These are phyloP conservation scores for Talinum fruticosum DNA, from an alignment of 148 eudicot genomes.

Conservation along the genomic window DNA sequence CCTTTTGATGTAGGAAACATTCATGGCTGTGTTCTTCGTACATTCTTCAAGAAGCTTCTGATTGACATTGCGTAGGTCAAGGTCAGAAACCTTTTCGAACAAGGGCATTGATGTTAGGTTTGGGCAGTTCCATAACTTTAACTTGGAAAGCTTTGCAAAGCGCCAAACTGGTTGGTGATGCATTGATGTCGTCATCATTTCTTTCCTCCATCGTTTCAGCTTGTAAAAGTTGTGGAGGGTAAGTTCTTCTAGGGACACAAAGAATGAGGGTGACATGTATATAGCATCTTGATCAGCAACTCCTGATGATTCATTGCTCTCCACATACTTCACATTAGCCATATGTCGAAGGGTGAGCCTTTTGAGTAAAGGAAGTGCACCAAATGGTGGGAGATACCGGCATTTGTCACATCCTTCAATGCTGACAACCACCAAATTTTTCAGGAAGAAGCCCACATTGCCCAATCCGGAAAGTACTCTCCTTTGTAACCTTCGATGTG, in stretches of 20 bases:
- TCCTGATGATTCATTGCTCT: background rate
- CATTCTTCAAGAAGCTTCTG: slow-evolving; percentile 24
- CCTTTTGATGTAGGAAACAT: no score
- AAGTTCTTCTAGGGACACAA: slow-evolving; percentile 22
- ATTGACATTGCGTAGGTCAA: slow-evolving; percentile 25
- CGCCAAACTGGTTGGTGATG: background rate
- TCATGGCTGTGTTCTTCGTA: slow-evolving; percentile 4
- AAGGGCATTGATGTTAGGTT: slow-evolving; percentile 26
- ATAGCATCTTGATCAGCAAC: background rate
- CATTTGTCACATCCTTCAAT: slow-evolving; percentile 32
- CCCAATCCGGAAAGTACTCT: slow-evolving; percentile 24
- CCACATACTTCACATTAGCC: slow-evolving; percentile 22
- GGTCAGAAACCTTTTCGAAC: slow-evolving; percentile 11
- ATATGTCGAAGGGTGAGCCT: slow-evolving; percentile 31
- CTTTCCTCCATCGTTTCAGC: slow-evolving; percentile 22
- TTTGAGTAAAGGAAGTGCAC: slow-evolving; percentile 18
- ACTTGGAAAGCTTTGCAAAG: slow-evolving; percentile 19
- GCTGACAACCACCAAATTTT: slow-evolving; percentile 25
- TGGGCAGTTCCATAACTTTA: slow-evolving; percentile 31
- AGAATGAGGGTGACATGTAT: background rate
- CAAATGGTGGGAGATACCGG: slow-evolving; percentile 29
- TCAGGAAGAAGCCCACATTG: slow-evolving; percentile 17
- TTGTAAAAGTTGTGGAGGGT: slow-evolving; percentile 30
- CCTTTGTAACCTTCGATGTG: slow-evolving; percentile 31
- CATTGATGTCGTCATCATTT: background rate